Evolutionary conservation across 2,329 filamentous ascomycete species (phyloP).

Genomic region (Fusarium cicatricum): DNA sequence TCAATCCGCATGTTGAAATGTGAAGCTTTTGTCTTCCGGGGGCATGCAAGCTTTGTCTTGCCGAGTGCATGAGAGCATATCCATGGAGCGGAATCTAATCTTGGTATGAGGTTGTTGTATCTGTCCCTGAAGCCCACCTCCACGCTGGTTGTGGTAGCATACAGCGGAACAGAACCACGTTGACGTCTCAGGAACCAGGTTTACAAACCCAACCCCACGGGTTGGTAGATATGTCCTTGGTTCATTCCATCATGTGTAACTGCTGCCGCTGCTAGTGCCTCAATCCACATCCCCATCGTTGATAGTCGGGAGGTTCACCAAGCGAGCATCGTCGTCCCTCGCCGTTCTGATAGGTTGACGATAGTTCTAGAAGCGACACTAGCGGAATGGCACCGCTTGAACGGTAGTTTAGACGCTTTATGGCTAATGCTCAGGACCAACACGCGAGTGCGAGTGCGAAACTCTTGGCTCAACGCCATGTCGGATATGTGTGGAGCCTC

Average conservation of each 20-base stretch:
- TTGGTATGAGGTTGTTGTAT: too few relatives aligned
- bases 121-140: too few relatives aligned
- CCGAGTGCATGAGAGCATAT: too few relatives aligned
- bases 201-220: not conserved
- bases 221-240: not conserved
- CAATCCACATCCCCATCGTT: not conserved
- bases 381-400: slow-evolving; percentile 27
- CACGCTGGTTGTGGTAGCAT: too few relatives aligned
- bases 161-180: not conserved
- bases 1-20: too few relatives aligned
- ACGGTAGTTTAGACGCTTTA: not conserved
- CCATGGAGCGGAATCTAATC: too few relatives aligned
- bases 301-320: slow-evolving; percentile 1
- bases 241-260: not conserved
- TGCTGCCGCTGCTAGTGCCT: not conserved
- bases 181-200: not conserved
- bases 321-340: slow-evolving; percentile 7
- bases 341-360: slow-evolving; percentile 13
- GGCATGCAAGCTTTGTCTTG: too few relatives aligned
- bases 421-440: not conserved
- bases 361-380: slow-evolving; percentile 20
- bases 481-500: not conserved
- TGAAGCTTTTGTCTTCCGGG: too few relatives aligned
- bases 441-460: slow-evolving; percentile 16
- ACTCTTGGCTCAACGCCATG: slow-evolving; percentile 5